phyloP scores from a whole-genome alignment of 306 rosid genomes.

The Myrica gale region DNA sequence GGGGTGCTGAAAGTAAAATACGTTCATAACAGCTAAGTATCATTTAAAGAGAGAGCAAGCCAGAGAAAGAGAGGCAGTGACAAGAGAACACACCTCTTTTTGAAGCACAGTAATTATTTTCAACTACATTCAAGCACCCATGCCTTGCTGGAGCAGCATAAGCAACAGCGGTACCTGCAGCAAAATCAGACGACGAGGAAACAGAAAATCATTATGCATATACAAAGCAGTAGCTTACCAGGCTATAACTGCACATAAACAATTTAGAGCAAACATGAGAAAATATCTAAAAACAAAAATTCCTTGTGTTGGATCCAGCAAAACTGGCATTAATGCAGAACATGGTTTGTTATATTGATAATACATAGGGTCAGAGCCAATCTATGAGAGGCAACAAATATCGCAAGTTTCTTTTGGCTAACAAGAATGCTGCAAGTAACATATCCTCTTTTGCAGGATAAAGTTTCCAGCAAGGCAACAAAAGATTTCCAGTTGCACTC shows the following conservation, averaged over 20 bases:
- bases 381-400: conserved; percentile 5
- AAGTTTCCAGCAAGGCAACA: conserved; percentile 6
- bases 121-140: conserved; percentile 86
- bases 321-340: conserved; percentile 5
- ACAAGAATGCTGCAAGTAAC: neutral
- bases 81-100: conserved; percentile 62
- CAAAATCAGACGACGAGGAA: conserved; percentile 28
- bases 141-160: conserved; percentile 85
- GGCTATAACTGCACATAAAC: neutral
- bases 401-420: neutral
- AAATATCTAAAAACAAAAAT: neutral
- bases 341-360: neutral
- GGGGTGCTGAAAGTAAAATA: neutral
- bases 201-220: conserved; percentile 20
- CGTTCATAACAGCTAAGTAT: neutral
- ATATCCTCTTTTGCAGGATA: neutral
- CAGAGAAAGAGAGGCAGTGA: neutral
- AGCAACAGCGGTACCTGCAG: conserved; percentile 75
- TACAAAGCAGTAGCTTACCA: conserved; percentile 7
- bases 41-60: neutral
- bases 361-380: conserved; percentile 1
- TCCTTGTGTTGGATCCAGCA: conserved; percentile 15
- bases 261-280: conserved; percentile 16
- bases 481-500: neutral
- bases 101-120: conserved; percentile 90